A percentile compares a stretch with the other conserved stretches of the same genome.
These are phyloP conservation scores for Venturia nashicola DNA, from an alignment of 2,329 filamentous ascomycete species.

Conservation along the genomic window DNA sequence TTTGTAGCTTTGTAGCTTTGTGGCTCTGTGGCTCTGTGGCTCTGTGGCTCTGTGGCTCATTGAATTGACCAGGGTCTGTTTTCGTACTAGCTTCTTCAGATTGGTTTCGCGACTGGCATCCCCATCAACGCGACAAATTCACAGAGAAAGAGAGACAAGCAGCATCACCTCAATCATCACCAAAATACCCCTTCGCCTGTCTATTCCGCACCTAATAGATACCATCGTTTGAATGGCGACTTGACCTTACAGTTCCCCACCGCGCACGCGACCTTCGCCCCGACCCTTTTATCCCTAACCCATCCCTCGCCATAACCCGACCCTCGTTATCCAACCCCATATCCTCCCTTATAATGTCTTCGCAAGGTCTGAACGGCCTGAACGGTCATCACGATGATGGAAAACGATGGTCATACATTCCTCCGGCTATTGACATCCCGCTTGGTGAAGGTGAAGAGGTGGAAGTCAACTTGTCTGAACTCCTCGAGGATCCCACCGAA, in stretches of 20 bases:
- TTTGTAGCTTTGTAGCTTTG: too few relatives aligned
- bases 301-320: not conserved
- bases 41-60: too few relatives aligned
- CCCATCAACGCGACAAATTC: too few relatives aligned
- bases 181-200: too few relatives aligned
- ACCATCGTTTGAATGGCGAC: not conserved
- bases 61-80: too few relatives aligned
- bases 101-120: too few relatives aligned
- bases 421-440: slow-evolving; percentile 51
- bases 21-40: too few relatives aligned
- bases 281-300: not conserved
- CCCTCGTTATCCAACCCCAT: not conserved
- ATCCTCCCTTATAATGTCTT: not conserved
- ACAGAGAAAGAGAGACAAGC: too few relatives aligned
- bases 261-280: not conserved
- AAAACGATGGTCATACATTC: slow-evolving; percentile 23
- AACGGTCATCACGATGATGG: slow-evolving; percentile 5
- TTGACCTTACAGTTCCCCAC: not conserved
- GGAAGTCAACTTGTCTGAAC: slow-evolving; percentile 83
- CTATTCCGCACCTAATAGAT: too few relatives aligned
- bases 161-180: too few relatives aligned
- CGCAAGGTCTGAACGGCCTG: slow-evolving; percentile 1
- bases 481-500: slow-evolving; percentile 88
- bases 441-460: slow-evolving; percentile 55
- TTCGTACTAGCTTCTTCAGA: too few relatives aligned